Evolutionary conservation across 768 basidiomycete species (phyloP).

Genomic region (Serendipita sp.): DNA sequence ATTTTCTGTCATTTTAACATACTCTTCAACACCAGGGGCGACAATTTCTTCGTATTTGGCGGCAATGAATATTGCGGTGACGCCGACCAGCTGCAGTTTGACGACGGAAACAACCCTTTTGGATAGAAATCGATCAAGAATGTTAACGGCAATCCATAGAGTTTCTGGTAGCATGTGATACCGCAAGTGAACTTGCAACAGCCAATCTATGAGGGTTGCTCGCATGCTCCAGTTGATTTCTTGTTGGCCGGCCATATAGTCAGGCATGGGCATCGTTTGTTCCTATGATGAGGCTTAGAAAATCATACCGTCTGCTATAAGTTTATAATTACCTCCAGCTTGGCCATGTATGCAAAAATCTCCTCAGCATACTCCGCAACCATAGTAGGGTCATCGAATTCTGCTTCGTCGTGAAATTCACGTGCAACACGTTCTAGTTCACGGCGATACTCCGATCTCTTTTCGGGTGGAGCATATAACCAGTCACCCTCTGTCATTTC

Average conservation of each 20-base stretch:
- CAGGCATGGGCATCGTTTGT: slow-evolving; percentile 73
- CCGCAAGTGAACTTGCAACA: slow-evolving; percentile 89
- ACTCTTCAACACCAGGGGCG: slow-evolving; percentile 91
- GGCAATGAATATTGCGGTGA: slow-evolving; percentile 98
- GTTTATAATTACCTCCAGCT: slow-evolving; percentile 57
- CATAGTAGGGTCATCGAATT: slow-evolving; percentile 59
- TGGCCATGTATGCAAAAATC: slow-evolving; percentile 90
- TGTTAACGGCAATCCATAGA: slow-evolving; percentile 96
- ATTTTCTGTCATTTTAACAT: slow-evolving; percentile 94
- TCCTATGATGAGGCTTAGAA: slow-evolving; percentile 34
- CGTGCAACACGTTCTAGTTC: slow-evolving; percentile 14
- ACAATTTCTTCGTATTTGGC: slow-evolving; percentile 99
- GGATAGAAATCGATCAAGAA: slow-evolving; percentile 84
- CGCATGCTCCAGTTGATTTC: slow-evolving; percentile 94
- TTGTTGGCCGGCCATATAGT: slow-evolving; percentile 86
- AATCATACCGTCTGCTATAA: not conserved
- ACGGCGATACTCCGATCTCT: slow-evolving; percentile 11
- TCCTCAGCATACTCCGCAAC: slow-evolving; percentile 98
- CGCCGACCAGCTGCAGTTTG: slow-evolving; percentile 91
- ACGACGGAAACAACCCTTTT: slow-evolving; percentile 74
- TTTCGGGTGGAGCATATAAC: not conserved
- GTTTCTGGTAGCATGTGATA: slow-evolving; percentile 99
- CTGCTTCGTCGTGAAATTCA: slow-evolving; percentile 24
- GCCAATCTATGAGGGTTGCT: slow-evolving; percentile 93
- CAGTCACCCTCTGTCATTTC: not conserved